phyloP scores from a whole-genome alignment of 352 stramenopile genomes.

The Globisporangium parvum region DNA sequence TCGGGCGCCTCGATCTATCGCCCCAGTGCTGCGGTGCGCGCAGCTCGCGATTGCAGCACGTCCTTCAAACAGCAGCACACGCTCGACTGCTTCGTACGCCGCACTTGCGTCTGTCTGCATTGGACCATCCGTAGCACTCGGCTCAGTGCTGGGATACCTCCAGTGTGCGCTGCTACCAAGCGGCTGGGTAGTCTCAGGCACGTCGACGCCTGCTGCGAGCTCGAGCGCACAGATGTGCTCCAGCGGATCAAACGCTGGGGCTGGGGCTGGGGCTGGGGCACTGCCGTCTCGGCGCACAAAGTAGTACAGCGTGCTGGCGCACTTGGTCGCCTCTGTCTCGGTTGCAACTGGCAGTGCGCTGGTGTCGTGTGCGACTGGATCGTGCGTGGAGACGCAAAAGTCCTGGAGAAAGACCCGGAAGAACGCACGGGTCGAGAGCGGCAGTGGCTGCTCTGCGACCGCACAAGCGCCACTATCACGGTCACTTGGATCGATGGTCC shows the following conservation, averaged over 20 bases:
- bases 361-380: slow-evolving; percentile 1
- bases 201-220: slow-evolving; percentile 17
- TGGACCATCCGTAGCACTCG: not conserved
- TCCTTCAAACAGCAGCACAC: slow-evolving; percentile 11
- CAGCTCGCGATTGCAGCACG: not conserved
- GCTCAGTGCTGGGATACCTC: not conserved
- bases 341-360: not conserved
- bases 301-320: not conserved
- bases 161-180: not conserved
- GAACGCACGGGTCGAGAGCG: slow-evolving; percentile 13
- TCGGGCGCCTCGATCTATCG: too few species aligned
- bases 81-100: not conserved
- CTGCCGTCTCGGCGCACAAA: not conserved
- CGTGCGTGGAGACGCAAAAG: slow-evolving; percentile 16
- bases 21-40: not conserved
- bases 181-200: not conserved
- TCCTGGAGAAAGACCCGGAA: slow-evolving; percentile 27
- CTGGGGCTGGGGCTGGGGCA: not conserved
- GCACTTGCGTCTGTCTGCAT: not conserved
- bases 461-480: not conserved
- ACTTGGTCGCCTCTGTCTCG: not conserved
- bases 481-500: slow-evolving; percentile 14
- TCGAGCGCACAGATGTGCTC: slow-evolving; percentile 30
- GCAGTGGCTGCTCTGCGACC: not conserved
- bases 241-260: slow-evolving; percentile 24